Base-by-base conservation (phyloP, 192 early-diverging fungal genomes). In the Entomortierella chlamydospora region DNA sequence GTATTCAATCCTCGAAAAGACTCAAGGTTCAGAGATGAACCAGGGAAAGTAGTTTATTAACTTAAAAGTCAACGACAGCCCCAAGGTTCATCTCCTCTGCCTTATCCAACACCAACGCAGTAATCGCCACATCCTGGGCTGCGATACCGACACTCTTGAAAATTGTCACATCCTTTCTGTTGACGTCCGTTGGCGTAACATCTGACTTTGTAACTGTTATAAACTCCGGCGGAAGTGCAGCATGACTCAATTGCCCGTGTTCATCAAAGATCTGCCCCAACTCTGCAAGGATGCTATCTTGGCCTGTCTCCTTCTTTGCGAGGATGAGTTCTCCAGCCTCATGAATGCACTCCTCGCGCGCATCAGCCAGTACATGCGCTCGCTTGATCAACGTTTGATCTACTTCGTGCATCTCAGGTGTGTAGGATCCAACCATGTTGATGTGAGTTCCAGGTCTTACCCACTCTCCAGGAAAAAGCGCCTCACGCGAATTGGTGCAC, bases 121-220 rank as follows among this genome's bases (percentile, higher is more conserved):
- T 81, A 9, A 88, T 85, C 25, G 85, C 85, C 23, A 81, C 83
- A 70, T 88, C 87, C 68, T 88, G 87, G 6, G 83, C 82, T 37
- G 83, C 83, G 47, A 88, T 83, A 1, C 87, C 87, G 8, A 88
- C 87, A 42, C 85, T 86, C 73, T 88, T 88, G 34, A 86, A 88
- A 31, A 88, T 83, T 3, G 87, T 67, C 15, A 84, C 67, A 59
- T 84, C 81, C 11, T 67, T 61, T 8, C 26, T 41, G n/a, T 30
- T 2, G 11, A 9, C 25, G 2, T 6, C 29, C 18, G 41, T 25
- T 37, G 68, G 45, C 20, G 25, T 13, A 33, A 39, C 31, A 2
- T 26, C 22, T 0, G 25, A 61, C n/a, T 54, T 29, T 47, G 53
- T 33, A 22, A 76, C 11, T 2, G 43, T 15, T 17, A 9, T 26